Evolutionary conservation across 2,329 filamentous ascomycete species (phyloP).

Genomic region (Pestalotiopsis sp.): DNA sequence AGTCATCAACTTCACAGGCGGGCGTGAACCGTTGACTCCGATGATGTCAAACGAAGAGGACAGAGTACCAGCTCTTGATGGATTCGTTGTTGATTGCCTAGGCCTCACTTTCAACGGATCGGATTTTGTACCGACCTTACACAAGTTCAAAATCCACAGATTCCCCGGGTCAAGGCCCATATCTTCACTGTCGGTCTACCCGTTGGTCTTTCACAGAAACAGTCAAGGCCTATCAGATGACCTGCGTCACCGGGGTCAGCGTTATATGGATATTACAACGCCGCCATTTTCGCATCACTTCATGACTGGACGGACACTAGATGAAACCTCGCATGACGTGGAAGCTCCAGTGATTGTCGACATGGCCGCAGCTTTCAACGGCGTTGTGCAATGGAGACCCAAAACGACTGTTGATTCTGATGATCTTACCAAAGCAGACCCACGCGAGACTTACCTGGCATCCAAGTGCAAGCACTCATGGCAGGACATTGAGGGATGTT

Average conservation of each 20-base stretch:
- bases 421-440: not conserved
- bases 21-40: not conserved
- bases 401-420: not conserved
- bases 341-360: conserved; percentile 9
- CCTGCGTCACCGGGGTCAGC: not conserved
- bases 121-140: not conserved
- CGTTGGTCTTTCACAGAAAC: not conserved
- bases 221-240: not conserved
- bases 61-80: not conserved
- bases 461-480: not conserved
- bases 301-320: not conserved
- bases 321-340: not conserved
- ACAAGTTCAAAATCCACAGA: conserved; percentile 1
- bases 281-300: not conserved
- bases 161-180: conserved; percentile 1
- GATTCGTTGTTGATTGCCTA: conserved; percentile 6
- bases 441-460: not conserved
- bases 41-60: not conserved
- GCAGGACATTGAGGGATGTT: not conserved
- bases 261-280: not conserved
- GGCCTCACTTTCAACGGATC: not conserved
- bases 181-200: not conserved
- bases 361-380: not conserved
- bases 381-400: not conserved
- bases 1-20: not conserved